Evolutionary conservation across 768 basidiomycete species (phyloP), one percentile per base, ranked within the genome.

Genomic region (Mycena albidolilacea): DNA sequence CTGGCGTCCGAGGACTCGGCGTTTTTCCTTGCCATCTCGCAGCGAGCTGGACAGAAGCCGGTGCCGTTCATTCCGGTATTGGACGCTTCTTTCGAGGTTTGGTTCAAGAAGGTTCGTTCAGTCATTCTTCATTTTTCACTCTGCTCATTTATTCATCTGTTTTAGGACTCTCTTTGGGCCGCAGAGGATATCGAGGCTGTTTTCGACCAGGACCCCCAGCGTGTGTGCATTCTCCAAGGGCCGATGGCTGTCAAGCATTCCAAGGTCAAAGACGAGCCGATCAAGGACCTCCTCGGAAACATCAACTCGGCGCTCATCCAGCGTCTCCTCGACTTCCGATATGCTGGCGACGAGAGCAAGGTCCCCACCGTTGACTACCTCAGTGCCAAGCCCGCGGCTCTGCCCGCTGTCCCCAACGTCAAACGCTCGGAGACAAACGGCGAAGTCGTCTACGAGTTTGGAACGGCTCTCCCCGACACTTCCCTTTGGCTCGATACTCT

Each of bases 141-240:
- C 35, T 30, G 50, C 59, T 46, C 19, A 60, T 65, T 69, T 76
- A 14, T 30, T 35, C 67, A 39, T 23, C 12, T 57, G 39, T 74
- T 63, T 23, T 76, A 96, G 95, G 97, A 98, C 81, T 99, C 97
- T 8, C 90, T 99, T 12, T 98, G 97, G 97, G 94, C 95, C 50
- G 95, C 96, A 3, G 97, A 98, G 82, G 98, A 99, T 81, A 97
- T 98, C 75, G 98, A 99, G 73, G 97, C 97, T 15, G 97, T 99
- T 52, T 98, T 99, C 79, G 98, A 99, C 84, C 96, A 97, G 84
- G 98, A 99, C 82, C 97, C 97, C 35, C 95, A 99, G 82, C 93
- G 98, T 73, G 97, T 99, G 37, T 97, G 96, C 79, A 97, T 99
- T 77, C 90, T 99, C 64, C 97, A 98, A 84, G 98, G 98, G 23